phyloP scores from a whole-genome alignment of 768 basidiomycete genomes.

The Lanmaoa rubissima region DNA sequence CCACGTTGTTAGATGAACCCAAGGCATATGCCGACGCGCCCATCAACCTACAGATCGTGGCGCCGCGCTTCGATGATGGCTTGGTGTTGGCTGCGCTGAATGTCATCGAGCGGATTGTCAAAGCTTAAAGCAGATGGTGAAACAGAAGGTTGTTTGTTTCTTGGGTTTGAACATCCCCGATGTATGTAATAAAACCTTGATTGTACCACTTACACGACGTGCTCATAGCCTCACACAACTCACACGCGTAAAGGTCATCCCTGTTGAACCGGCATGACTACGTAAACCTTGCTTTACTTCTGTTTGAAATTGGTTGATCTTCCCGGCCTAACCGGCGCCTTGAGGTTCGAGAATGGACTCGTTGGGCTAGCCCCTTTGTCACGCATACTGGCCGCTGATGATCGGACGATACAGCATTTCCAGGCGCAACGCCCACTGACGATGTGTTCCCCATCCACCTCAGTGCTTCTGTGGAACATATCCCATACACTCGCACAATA shows the following conservation, averaged over 20 bases:
- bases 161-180: not conserved
- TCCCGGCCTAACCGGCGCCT: too few relatives aligned
- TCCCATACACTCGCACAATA: not conserved
- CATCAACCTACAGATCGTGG: conserved; percentile 24
- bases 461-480: not conserved
- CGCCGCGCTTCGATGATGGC: conserved; percentile 27
- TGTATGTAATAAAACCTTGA: not conserved
- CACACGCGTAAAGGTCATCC: too few relatives aligned
- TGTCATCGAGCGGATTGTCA: conserved; percentile 25
- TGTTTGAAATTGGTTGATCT: not conserved
- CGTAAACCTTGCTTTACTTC: not conserved
- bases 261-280: too few relatives aligned
- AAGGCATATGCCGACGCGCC: conserved; percentile 15
- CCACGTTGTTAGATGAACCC: conserved; percentile 20
- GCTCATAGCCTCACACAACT: not conserved
- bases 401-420: not conserved
- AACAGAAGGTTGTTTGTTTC: not conserved
- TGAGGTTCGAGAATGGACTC: not conserved
- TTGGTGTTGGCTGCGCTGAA: conserved; percentile 27
- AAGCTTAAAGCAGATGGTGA: not conserved
- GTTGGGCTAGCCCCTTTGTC: not conserved
- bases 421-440: not conserved
- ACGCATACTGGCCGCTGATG: not conserved
- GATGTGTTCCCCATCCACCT: not conserved
- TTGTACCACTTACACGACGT: not conserved